Evolutionary conservation across 1,284 basidiomycete genomes (phyloP), one percentile per base, ranked within the genome.

Genomic region (Neonothopanus nambi): DNA sequence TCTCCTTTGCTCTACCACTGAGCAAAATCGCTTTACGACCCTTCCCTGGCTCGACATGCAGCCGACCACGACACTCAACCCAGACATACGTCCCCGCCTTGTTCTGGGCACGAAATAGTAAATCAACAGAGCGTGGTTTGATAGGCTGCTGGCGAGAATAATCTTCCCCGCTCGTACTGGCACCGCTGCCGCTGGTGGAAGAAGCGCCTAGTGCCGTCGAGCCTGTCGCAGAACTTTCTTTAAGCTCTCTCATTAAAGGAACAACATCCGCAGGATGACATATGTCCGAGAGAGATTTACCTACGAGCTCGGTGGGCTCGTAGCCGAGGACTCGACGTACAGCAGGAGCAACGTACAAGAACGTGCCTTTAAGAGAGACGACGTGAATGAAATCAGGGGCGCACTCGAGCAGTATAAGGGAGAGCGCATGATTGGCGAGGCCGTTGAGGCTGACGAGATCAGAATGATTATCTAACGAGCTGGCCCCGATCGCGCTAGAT

Each of bases 251-350:
- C 81, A 93, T 89, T 58, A 97, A 81, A 0, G 94, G 93, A 1
- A 96, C 89, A 36, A 94, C 79, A 66, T 98, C 95, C 49, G 89
- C 89, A 0, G 89, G 89, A 67, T 97, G 93, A 58, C 93, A 93
- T 56, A 93, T 76, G 67, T 94, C 86, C 43, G 82, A 74, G 59
- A 97, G 74, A 37, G 81, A 79, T 66, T 83, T 84, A 51, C 92
- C 92, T 23, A 94, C 78, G 53, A 98, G 81, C 58, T 96, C 93
- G 39, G 84, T 80, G 3, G 93, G 82, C 36, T 85, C 81, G 70
- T 92, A 94, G 28, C 92, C 93, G 23, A 95, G 77, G 11, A 91
- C 81, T 28, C 80, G 73, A 15, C 79, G 72, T 15, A 95, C 82
- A n/a, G 85, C 81, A 0, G 92, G 93, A 0, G 93, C 91, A 52